phyloP scores from a whole-genome alignment of 768 basidiomycete genomes.

The Pisolithus orientalis region DNA sequence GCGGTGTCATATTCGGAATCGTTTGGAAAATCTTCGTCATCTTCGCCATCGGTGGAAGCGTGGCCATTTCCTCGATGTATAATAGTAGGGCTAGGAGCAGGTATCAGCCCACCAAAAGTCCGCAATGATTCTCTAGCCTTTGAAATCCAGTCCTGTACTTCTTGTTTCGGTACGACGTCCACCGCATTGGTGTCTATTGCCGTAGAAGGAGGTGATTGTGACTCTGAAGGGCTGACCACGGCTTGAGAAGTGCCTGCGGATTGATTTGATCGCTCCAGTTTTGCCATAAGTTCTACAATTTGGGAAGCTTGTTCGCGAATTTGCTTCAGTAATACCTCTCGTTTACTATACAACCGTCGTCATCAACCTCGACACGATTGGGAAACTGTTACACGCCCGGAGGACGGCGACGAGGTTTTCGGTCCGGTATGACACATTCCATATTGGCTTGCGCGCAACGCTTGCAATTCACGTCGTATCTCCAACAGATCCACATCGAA shows the following conservation, averaged over 20 bases:
- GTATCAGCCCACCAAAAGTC: slow-evolving; percentile 63
- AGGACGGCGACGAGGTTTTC: slow-evolving; percentile 71
- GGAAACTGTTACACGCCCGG: slow-evolving; percentile 44
- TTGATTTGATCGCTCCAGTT: slow-evolving; percentile 48
- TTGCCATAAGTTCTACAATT: slow-evolving; percentile 65
- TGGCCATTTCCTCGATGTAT: slow-evolving; percentile 28
- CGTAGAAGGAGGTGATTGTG: slow-evolving; percentile 30
- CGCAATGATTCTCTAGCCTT: slow-evolving; percentile 64
- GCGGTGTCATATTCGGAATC: slow-evolving; percentile 25
- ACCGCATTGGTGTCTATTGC: slow-evolving; percentile 18
- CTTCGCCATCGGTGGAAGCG: slow-evolving; percentile 37
- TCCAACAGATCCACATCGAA: slow-evolving; percentile 70
- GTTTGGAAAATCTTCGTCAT: slow-evolving; percentile 33
- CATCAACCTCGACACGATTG: not conserved
- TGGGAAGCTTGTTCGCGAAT: slow-evolving; percentile 69
- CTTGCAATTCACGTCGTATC: slow-evolving; percentile 63
- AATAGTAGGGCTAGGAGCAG: slow-evolving; percentile 50
- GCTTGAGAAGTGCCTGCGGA: slow-evolving; percentile 10
- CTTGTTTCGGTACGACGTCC: slow-evolving; percentile 38
- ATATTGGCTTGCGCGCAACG: slow-evolving; percentile 66
- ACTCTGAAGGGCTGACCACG: slow-evolving; percentile 20
- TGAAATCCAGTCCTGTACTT: slow-evolving; percentile 71
- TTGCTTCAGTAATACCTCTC: slow-evolving; percentile 70
- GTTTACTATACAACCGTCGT: slow-evolving; percentile 45
- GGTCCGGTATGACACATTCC: slow-evolving; percentile 77